Base-by-base conservation (phyloP, 768 basidiomycete species). In the Termitomyces sp. region DNA sequence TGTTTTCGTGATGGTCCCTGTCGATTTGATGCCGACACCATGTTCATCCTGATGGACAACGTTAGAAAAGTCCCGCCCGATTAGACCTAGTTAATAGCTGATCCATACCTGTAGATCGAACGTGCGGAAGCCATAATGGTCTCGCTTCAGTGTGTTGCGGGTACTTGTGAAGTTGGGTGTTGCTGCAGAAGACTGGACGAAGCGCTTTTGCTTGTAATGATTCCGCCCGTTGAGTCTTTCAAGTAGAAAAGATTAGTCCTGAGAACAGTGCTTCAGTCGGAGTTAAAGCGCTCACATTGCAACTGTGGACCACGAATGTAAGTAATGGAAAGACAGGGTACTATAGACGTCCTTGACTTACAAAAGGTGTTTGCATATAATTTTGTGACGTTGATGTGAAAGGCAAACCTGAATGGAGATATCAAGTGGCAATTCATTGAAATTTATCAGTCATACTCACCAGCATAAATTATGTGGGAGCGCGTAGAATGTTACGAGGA, bases 311-410 rank as follows among this genome's bases (percentile, higher is more conserved):
- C 9, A 32, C 10, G 1, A 44, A 56, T 15, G 41, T 41, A 9
- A 19, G 41, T 17, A 32, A 22, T 9, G 42, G 21, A 30, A 5
- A 53, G 48, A 82, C n/a, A 14, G 12, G 10, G 11, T 14, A 2
- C 2, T 14, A 47, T 22, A 34, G 3, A 5, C 14, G n/a, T 53
- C 32, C 32, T 22, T 2, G 15, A 71, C 77, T 69, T 54, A 78
- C 77, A 78, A 65, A 77, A 78, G 1, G 76, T 77, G 57, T 78
- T 77, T 19, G 74, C 77, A 58, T 79, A 79, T 11, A 79, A 65
- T 51, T 74, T 77, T 5, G 77, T 78, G 26, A 77, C 73, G 55
- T 76, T 77, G 55, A 77, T 68, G 55, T 79, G 77, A 55, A 79
- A 71, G 2, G 77, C 73, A 48, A 79, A 63, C 77, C 77, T 78